Percentiles rank a stretch among this genome's conserved stretches.
These are phyloP conservation scores for Ceratocystis albifundus DNA, from an alignment of 2,329 filamentous ascomycete genomes.

Conservation along the genomic window DNA sequence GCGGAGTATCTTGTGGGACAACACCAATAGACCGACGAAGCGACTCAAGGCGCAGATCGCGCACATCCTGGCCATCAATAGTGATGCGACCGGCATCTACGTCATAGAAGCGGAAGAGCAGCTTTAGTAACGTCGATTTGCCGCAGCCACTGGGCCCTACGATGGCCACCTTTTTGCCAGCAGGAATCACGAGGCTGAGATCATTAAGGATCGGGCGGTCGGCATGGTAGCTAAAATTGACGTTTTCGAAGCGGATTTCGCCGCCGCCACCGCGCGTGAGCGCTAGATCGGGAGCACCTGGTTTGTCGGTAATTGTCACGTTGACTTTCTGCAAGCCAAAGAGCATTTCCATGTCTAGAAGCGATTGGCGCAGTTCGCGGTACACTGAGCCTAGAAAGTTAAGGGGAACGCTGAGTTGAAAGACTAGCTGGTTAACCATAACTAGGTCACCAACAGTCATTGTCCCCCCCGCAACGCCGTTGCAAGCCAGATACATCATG, in stretches of 20 bases:
- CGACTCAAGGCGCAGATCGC: slow-evolving; percentile 68
- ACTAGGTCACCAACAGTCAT: slow-evolving; percentile 92
- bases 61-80: slow-evolving; percentile 87
- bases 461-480: slow-evolving; percentile 69
- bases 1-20: slow-evolving; percentile 88
- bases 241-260: slow-evolving; percentile 88
- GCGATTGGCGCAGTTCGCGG: slow-evolving; percentile 82
- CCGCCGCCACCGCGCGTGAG: slow-evolving; percentile 63
- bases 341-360: slow-evolving; percentile 96
- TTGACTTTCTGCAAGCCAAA: slow-evolving; percentile 98
- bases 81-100: slow-evolving; percentile 72
- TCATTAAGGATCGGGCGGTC: slow-evolving; percentile 80
- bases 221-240: slow-evolving; percentile 81
- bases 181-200: slow-evolving; percentile 77
- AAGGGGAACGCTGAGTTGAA: slow-evolving; percentile 89
- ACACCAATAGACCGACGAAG: slow-evolving; percentile 80
- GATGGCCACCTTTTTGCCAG: slow-evolving; percentile 89
- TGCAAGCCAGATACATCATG: slow-evolving; percentile 96
- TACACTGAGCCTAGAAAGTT: slow-evolving; percentile 99
- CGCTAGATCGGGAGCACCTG: slow-evolving; percentile 59
- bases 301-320: slow-evolving; percentile 66
- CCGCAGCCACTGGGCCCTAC: slow-evolving; percentile 93
- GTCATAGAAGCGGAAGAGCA: slow-evolving; percentile 93
- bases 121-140: slow-evolving; percentile 81
- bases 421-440: slow-evolving; percentile 98